Conservation (phyloP, 1,284 basidiomycete genomes). For the Rhodotorula sp. region DNA sequence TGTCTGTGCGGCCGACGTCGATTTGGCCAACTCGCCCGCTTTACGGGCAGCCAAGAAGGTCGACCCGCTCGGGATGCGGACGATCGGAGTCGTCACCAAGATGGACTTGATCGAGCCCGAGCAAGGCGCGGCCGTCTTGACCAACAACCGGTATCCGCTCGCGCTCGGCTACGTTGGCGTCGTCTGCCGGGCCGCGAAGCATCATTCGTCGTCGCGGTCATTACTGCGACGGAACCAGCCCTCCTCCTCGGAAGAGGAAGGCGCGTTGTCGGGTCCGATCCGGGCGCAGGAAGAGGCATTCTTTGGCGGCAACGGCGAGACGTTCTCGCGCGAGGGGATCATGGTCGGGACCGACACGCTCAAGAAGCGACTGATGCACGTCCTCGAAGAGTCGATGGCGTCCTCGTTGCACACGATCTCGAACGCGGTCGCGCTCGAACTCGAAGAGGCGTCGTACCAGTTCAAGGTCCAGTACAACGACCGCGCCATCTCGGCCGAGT, state of each 20-base stretch:
- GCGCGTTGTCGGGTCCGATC: slow-evolving; percentile 58
- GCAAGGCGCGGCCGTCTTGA: slow-evolving; percentile 75
- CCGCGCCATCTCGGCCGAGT: slow-evolving; percentile 87
- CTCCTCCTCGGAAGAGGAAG: slow-evolving; percentile 43
- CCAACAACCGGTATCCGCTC: slow-evolving; percentile 92
- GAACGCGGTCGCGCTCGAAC: slow-evolving; percentile 92
- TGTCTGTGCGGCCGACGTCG: slow-evolving; percentile 96
- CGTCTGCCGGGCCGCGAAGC: slow-evolving; percentile 70
- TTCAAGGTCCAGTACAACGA: slow-evolving; percentile 99
- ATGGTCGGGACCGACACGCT: slow-evolving; percentile 91
- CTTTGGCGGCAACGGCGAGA: slow-evolving; percentile 69
- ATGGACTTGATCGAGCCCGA: slow-evolving; percentile 93
- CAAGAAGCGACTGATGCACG: slow-evolving; percentile 86
- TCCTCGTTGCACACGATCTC: slow-evolving; percentile 91
- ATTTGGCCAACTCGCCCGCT: slow-evolving; percentile 96
- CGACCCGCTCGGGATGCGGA: slow-evolving; percentile 89
- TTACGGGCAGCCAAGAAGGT: slow-evolving; percentile 88
- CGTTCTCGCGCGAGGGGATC: slow-evolving; percentile 61
- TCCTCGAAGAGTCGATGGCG: slow-evolving; percentile 95
- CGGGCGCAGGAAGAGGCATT: slow-evolving; percentile 74
- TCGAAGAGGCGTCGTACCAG: slow-evolving; percentile 95
- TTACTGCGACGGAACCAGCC: slow-evolving; percentile 4
- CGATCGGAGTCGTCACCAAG: slow-evolving; percentile 98
- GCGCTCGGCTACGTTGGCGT: slow-evolving; percentile 97
- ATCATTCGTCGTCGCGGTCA: slow-evolving; percentile 43